These are phyloP conservation scores for Penicillium olsonii DNA, from an alignment of 2,329 filamentous ascomycete species.

Conservation along the genomic window DNA sequence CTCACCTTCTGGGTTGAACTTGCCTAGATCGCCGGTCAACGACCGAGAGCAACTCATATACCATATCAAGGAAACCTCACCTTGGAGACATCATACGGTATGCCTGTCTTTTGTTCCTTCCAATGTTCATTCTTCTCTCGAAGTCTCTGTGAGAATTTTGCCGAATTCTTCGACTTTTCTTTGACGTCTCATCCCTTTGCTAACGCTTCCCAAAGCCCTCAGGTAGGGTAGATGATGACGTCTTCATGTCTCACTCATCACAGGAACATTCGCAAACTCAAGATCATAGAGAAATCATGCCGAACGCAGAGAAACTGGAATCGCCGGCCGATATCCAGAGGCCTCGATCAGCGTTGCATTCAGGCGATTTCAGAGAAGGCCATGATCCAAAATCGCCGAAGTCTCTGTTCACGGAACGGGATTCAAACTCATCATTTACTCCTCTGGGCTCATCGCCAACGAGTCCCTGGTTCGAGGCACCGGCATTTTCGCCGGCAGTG, in stretches of 20 bases:
- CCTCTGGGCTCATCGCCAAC: slow-evolving; percentile 53
- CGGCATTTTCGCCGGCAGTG: slow-evolving; percentile 24
- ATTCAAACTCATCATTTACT: slow-evolving; percentile 14
- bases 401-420: slow-evolving; percentile 22
- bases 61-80: slow-evolving; percentile 77
- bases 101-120: slow-evolving; percentile 20
- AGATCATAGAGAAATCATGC: slow-evolving; percentile 12
- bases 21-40: slow-evolving; percentile 30
- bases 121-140: too few relatives aligned
- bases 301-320: slow-evolving; percentile 48
- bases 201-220: slow-evolving; percentile 17
- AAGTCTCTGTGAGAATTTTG: too few relatives aligned
- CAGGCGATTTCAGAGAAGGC: slow-evolving; percentile 61
- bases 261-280: slow-evolving; percentile 21
- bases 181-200: not conserved
- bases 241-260: slow-evolving; percentile 28
- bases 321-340: slow-evolving; percentile 71
- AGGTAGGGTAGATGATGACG: slow-evolving; percentile 1
- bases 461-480: slow-evolving; percentile 55
- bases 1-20: slow-evolving; percentile 12
- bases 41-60: slow-evolving; percentile 80
- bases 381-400: slow-evolving; percentile 24
- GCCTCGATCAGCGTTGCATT: slow-evolving; percentile 72
- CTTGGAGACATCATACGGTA: slow-evolving; percentile 69
- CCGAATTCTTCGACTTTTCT: not conserved